These are phyloP conservation scores for Neurospora tetrasperma DNA, from an alignment of 495 filamentous ascomycete genomes.

Conservation along the genomic window DNA sequence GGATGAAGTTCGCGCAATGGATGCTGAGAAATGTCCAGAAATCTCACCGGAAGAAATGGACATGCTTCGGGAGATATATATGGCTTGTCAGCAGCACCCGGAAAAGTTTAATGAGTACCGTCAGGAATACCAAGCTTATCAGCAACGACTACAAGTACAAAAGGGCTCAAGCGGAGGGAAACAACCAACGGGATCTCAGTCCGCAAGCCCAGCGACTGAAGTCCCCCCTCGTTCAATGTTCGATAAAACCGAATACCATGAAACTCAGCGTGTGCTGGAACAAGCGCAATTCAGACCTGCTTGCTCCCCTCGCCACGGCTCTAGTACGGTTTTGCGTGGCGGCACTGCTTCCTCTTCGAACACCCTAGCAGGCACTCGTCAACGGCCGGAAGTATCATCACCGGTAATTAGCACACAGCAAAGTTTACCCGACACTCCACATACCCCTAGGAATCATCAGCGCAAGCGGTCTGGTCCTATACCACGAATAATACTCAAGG, in stretches of 20 bases:
- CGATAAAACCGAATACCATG: background rate
- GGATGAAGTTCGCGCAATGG: background rate
- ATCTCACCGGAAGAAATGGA: background rate
- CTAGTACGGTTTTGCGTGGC: background rate
- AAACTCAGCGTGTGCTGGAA: background rate
- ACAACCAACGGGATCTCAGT: background rate
- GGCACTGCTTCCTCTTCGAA: background rate
- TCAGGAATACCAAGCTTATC: background rate
- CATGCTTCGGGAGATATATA: background rate
- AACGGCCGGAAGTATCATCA: background rate
- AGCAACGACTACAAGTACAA: background rate
- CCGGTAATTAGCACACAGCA: background rate
- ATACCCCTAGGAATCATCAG: background rate
- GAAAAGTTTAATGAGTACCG: background rate
- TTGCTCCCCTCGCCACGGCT: background rate
- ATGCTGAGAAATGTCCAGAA: background rate
- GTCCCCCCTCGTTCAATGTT: background rate
- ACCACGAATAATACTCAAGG: background rate
- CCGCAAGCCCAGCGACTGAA: background rate
- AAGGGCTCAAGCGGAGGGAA: background rate
- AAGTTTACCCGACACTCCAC: background rate
- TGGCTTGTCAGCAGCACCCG: background rate
- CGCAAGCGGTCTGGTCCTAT: background rate
- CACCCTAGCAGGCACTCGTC: background rate
- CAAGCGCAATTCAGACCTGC: background rate